Evolutionary conservation across 371 early-diverging fungal species (phyloP), one percentile per base, ranked within the genome.

Genomic region (Mortierella sp.): DNA sequence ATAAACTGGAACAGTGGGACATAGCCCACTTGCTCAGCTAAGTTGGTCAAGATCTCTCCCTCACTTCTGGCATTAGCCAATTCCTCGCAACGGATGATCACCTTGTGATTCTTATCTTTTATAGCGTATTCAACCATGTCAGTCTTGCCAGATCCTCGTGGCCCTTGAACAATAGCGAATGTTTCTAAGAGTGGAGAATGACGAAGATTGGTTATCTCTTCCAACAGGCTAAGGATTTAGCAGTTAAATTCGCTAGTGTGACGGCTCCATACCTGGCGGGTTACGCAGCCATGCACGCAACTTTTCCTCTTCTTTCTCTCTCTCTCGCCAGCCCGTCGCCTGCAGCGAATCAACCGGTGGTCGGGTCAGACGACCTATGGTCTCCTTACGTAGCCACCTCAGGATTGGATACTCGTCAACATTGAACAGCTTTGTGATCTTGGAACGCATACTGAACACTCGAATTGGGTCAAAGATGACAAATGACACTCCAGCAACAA

Each of bases 381-480:
- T 90, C 62, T 92, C 91, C 16, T 86, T 87, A 26, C 91, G 87
- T n/a, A 92, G 77, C 92, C 92, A 92, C 39, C 86, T 86, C 74
- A 90, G 86, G 12, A 90, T 47, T 3, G 88, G 84, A 77, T 93
- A 93, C 70, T 90, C 89, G 66, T 90, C 83, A 22, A 89, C 81
- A 57, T 91, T 92, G 80, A 94, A 97, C 35, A 96, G 86, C 40
- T 92, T 90, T 0, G 94, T 94, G 63, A 94, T 85, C 75, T 94
- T 93, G 81, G 95, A 94, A 16, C 89, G 90, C 77, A 97, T 92
- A 73, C 92, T 94, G 81, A 95, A 97, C 51, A 92, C 88, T 30
- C 98, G 93, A 62, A 97, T 87, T 1, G 98, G 98, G 66, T 97
- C 98, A 83, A 98, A 97, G 30, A 97, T 84, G 20, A 93, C 88